phyloP scores from a whole-genome alignment of 129 eudicot species.

The Chrysanthemum makinoi region DNA sequence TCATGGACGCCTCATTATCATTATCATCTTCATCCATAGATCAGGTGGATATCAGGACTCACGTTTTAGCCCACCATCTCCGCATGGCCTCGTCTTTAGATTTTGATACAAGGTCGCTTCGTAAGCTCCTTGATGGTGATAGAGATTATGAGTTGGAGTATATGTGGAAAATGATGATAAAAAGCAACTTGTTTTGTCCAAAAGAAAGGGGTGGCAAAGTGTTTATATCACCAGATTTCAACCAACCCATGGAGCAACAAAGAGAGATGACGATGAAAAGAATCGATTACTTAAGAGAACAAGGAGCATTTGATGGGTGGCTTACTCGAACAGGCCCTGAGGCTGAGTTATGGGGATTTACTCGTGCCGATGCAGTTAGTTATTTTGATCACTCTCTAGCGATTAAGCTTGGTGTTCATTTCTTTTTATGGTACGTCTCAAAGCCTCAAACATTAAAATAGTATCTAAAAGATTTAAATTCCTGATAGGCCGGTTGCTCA shows the following conservation, averaged over 20 bases:
- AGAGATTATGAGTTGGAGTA: constrained; percentile 54
- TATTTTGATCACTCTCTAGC: constrained; percentile 78
- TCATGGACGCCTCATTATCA: neutral
- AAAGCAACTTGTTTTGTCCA: constrained; percentile 58
- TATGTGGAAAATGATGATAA: constrained; percentile 46
- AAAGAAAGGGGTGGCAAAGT: constrained; percentile 52
- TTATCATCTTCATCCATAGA: constrained; percentile 34
- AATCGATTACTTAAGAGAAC: constrained; percentile 38
- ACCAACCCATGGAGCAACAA: constrained; percentile 83
- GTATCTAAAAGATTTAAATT: too few relatives aligned
- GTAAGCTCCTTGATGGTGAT: constrained; percentile 57
- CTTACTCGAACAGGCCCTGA: constrained; percentile 42
- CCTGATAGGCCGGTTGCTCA: too few relatives aligned
- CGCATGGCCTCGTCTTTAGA: constrained; percentile 26
- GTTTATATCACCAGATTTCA: constrained; percentile 65
- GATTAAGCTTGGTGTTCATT: constrained; percentile 68
- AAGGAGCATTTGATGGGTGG: constrained; percentile 65
- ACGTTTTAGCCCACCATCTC: constrained; percentile 54
- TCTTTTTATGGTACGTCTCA: constrained; percentile 58
- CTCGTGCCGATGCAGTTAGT: constrained; percentile 42
- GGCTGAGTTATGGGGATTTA: constrained; percentile 51
- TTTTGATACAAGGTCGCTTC: constrained; percentile 53
- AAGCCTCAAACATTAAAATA: too few relatives aligned
- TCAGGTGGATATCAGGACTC: constrained; percentile 48
- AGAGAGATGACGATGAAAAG: constrained; percentile 73